A percentile compares a stretch with the other conserved stretches of the same genome.
phyloP scores from a whole-genome alignment of 345 rosid genomes.

The Hypericum perforatum region DNA sequence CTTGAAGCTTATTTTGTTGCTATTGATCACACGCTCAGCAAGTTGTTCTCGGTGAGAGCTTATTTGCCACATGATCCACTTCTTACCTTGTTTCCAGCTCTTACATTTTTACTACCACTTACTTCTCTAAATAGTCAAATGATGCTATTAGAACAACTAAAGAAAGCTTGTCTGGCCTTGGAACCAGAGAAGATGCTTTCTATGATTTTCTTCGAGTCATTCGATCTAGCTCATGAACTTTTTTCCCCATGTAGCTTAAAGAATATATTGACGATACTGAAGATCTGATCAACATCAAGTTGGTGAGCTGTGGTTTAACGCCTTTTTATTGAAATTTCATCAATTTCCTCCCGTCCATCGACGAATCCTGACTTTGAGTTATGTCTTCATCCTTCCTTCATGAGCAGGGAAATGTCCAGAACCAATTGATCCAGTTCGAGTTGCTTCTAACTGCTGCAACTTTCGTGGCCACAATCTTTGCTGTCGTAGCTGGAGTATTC shows the following conservation, averaged over 20 bases:
- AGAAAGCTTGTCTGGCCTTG: too few species aligned
- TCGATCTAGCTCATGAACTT: background rate
- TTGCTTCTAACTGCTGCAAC: conserved; percentile 93
- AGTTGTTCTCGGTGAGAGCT: conserved; percentile 63
- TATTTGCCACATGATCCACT: background rate
- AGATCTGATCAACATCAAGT: conserved; percentile 87
- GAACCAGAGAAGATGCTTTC: too few species aligned
- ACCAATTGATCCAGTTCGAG: conserved; percentile 87
- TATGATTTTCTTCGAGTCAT: too few species aligned
- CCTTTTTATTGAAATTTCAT: background rate
- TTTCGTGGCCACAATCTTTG: conserved; percentile 72
- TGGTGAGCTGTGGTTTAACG: conserved; percentile 33
- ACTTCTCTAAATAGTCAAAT: background rate
- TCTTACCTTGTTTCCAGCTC: conserved; percentile 3
- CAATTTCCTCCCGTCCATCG: too few species aligned
- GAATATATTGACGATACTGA: conserved; percentile 97
- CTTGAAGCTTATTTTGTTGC: conserved; percentile 83
- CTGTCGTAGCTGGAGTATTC: conserved; percentile 74
- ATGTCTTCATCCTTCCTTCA: background rate
- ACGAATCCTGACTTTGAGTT: background rate
- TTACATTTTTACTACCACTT: background rate
- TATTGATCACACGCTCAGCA: conserved; percentile 73
- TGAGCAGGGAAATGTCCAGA: conserved; percentile 82
- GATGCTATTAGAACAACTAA: background rate
- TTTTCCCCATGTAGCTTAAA: conserved; percentile 55